A percentile compares a stretch with the other conserved stretches of the same genome.
These are phyloP conservation scores for Geotrichum reessii DNA, from an alignment of 1,139 yeast genomes.

Conservation along the genomic window DNA sequence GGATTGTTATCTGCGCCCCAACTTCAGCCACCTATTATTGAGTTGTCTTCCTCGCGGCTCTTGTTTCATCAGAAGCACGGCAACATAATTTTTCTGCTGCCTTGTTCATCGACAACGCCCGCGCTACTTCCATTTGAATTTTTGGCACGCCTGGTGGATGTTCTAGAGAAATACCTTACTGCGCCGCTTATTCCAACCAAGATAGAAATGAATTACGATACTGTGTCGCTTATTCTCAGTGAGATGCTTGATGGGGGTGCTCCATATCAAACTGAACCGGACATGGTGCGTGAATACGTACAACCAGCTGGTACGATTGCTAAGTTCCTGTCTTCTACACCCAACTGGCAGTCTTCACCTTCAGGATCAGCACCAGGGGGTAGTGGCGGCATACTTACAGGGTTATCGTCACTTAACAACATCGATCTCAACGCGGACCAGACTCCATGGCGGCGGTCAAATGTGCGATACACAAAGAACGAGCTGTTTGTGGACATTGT, in stretches of 20 bases:
- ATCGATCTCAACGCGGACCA: constrained; percentile 20
- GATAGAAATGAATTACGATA: constrained; percentile 60
- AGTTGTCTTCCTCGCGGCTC: constrained; percentile 32
- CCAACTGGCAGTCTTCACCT: constrained; percentile 11
- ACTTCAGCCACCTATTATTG: constrained; percentile 23
- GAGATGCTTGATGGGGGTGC: constrained; percentile 74
- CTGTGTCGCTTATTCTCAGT: constrained; percentile 53
- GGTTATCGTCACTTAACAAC: constrained; percentile 10
- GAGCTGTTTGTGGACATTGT: constrained; percentile 76
- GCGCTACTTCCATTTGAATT: constrained; percentile 54
- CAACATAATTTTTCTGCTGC: constrained; percentile 30
- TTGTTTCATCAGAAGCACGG: constrained; percentile 32
- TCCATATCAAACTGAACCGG: constrained; percentile 68
- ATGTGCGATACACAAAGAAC: constrained; percentile 62
- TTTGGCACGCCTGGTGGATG: constrained; percentile 46
- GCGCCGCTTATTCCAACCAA: constrained; percentile 52
- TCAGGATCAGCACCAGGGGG: background rate
- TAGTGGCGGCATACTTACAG: background rate
- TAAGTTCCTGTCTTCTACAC: constrained; percentile 26
- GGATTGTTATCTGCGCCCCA: background rate
- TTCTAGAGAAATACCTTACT: constrained; percentile 55
- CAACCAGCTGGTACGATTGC: constrained; percentile 45
- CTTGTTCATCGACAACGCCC: constrained; percentile 32
- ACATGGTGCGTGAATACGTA: constrained; percentile 61
- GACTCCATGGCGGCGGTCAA: constrained; percentile 70